Evolutionary conservation across 225 moss, liverwort and hornwort genomes (phyloP).

Genomic region (Ulota crispa): DNA sequence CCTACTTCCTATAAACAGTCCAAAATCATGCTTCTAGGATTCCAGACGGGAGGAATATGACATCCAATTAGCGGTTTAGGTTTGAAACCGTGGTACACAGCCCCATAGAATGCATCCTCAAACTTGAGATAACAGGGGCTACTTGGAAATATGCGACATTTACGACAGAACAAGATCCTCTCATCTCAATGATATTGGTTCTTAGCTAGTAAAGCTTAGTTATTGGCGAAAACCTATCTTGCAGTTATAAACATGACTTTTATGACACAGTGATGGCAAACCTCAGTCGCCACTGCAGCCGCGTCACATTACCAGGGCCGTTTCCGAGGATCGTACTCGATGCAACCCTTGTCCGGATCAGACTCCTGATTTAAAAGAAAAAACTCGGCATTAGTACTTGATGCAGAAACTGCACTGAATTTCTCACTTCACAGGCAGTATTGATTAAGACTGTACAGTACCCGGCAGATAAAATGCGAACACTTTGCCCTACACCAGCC

Average conservation of each 20-base stretch:
- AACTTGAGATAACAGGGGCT: background rate
- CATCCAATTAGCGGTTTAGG: conserved; percentile 1
- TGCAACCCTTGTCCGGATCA: conserved; percentile 44
- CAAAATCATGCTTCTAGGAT: background rate
- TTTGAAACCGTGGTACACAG: background rate
- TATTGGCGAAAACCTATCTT: conserved; percentile 10
- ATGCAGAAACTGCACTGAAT: background rate
- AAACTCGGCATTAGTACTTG: conserved; percentile 8
- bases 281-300: background rate
- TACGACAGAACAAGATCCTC: background rate
- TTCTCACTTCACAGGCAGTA: background rate
- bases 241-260: background rate
- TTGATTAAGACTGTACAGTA: background rate
- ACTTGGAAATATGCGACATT: background rate
- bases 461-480: no score
- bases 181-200: background rate
- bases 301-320: conserved; percentile 50
- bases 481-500: no score
- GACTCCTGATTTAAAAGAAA: conserved; percentile 34
- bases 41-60: background rate
- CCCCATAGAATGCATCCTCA: background rate
- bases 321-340: conserved; percentile 57
- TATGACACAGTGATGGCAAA: conserved; percentile 11
- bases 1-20: background rate
- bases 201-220: conserved; percentile 7